Percentiles rank a stretch among this genome's conserved stretches.
phyloP scores from a whole-genome alignment of 1,284 basidiomycete genomes.

The Ceratorhiza oryzae-sativae region DNA sequence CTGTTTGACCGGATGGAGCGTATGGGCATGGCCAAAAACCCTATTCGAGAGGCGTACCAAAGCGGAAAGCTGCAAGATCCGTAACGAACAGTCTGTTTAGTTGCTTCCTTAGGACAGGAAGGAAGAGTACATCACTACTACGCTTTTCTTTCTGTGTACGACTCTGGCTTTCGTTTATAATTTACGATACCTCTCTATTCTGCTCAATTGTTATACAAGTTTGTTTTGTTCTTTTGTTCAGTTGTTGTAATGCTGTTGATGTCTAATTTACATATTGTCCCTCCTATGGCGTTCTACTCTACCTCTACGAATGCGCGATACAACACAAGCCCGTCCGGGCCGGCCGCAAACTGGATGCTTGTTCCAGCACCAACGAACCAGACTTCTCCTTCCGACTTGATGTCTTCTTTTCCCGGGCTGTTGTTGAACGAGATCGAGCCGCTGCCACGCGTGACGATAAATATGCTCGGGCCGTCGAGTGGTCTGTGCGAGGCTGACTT shows the following conservation, averaged over 20 bases:
- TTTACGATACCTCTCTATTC: slow-evolving; percentile 3
- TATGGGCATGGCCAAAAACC: slow-evolving; percentile 73
- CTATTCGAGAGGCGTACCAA: slow-evolving; percentile 72
- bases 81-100: not conserved
- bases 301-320: slow-evolving; percentile 79
- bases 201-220: slow-evolving; percentile 20
- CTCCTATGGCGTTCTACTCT: not conserved
- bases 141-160: not conserved
- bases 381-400: slow-evolving; percentile 74
- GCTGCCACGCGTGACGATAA: slow-evolving; percentile 75
- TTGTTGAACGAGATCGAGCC: slow-evolving; percentile 55
- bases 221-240: slow-evolving; percentile 16
- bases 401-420: slow-evolving; percentile 55
- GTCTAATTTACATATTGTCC: slow-evolving; percentile 4
- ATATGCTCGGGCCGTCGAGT: slow-evolving; percentile 85
- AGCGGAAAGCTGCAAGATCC: slow-evolving; percentile 56
- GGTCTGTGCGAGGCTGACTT: slow-evolving; percentile 61
- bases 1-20: slow-evolving; percentile 87
- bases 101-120: not conserved
- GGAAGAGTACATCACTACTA: not conserved
- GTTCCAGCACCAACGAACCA: slow-evolving; percentile 83
- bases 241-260: not conserved
- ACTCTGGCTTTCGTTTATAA: not conserved
- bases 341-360: slow-evolving; percentile 58
- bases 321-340: slow-evolving; percentile 58